phyloP scores from a whole-genome alignment of 257 asterid species.

The Solanum sitiens region DNA sequence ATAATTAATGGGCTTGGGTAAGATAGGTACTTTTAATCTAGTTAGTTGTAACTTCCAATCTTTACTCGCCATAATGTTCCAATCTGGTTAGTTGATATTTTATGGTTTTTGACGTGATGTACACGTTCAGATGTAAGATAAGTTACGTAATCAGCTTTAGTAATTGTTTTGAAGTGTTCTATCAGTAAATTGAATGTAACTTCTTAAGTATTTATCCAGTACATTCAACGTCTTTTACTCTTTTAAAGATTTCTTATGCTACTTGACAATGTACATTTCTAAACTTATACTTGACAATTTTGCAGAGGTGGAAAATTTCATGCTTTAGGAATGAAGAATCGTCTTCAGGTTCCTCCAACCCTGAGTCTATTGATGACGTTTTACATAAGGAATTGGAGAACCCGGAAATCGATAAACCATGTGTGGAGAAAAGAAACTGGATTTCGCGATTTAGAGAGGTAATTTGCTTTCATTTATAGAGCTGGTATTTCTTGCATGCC shows the following conservation, averaged over 20 bases:
- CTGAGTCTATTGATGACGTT: conserved; percentile 38
- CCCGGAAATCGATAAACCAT: conserved; percentile 32
- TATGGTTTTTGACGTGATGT: not conserved
- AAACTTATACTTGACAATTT: not conserved
- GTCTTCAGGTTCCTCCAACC: conserved; percentile 29
- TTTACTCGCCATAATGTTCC: not conserved
- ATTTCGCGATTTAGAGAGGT: conserved; percentile 39
- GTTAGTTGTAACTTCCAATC: not conserved
- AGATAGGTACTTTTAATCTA: not conserved
- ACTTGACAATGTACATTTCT: not conserved
- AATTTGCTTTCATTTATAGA: not conserved
- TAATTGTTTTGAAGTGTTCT: not conserved
- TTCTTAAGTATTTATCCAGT: not conserved
- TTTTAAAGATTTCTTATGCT: not conserved
- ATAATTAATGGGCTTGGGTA: not conserved
- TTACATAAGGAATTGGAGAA: conserved; percentile 32
- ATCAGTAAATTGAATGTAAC: not conserved
- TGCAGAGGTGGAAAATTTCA: conserved; percentile 57
- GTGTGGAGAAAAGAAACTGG: conserved; percentile 24
- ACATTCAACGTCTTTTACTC: not conserved
- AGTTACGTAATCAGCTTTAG: not conserved
- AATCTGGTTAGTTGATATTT: not conserved
- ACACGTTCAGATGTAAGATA: not conserved
- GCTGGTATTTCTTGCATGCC: not conserved
- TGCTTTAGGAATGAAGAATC: conserved; percentile 72